These are phyloP conservation scores for Durusdinium trenchii DNA, from an alignment of 73 alveolate species.

Conservation along the genomic window DNA sequence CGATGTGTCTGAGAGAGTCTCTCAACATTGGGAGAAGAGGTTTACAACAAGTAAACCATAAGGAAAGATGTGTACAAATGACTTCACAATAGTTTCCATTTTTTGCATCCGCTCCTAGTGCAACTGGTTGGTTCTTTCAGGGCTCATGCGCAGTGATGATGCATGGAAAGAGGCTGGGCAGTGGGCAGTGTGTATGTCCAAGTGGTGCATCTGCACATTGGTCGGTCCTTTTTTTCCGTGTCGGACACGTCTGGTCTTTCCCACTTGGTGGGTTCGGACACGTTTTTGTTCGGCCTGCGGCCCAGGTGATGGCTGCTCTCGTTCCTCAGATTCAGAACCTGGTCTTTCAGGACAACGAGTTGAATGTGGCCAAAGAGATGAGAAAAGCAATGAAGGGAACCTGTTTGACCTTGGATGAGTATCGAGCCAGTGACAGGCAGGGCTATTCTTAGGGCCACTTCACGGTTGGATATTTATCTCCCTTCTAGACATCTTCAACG, in stretches of 20 bases:
- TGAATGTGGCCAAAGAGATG: conserved; percentile 32
- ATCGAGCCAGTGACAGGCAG: conserved; percentile 6
- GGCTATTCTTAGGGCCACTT: too few relatives aligned
- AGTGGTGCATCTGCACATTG: too few relatives aligned
- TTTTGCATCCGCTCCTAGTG: too few relatives aligned
- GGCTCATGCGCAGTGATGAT: neutral
- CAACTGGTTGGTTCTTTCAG: neutral
- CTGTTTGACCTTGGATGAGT: neutral
- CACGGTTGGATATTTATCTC: too few relatives aligned
- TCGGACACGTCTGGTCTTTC: neutral
- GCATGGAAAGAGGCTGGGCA: neutral
- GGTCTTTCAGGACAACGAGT: conserved; percentile 45
- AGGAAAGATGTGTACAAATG: neutral
- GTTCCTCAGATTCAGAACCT: conserved; percentile 53
- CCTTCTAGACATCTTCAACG: too few relatives aligned
- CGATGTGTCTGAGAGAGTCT: neutral
- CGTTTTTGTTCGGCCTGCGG: neutral
- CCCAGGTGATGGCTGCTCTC: conserved; percentile 62
- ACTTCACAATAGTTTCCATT: neutral
- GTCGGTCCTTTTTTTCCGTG: neutral
- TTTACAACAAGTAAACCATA: neutral
- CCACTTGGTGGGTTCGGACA: neutral
- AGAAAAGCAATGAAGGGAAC: conserved; percentile 51
- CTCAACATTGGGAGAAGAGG: too few relatives aligned
- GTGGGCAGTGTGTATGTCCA: neutral